Base-by-base conservation (phyloP, 2,329 filamentous ascomycete species). In the Ceratocystis variospora region DNA sequence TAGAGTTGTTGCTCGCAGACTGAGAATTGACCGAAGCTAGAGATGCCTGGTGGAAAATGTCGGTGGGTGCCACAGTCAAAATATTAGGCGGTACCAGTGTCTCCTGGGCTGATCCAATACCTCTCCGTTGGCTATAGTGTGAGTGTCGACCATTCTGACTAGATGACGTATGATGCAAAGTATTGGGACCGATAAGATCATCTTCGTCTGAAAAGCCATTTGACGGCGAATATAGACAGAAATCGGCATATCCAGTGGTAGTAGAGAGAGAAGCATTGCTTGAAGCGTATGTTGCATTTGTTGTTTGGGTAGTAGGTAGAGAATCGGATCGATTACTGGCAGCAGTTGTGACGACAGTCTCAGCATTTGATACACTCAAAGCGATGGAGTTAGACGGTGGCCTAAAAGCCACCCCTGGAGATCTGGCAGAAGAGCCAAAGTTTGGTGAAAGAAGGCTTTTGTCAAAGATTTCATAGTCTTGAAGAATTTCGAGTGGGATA, bases 181-280 rank as follows among this genome's bases (percentile, higher is more conserved):
- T 31, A 31, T 17, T 8, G 2, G n/a, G 1, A 19, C 31, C 2
- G 15, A 0, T 15, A n/a, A 37, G 33, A 1, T 66, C 25, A 19
- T 83, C 81, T 67, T 82, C 81, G 66, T 81, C 79, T 15, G 79
- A 74, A 71, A 77, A 77, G 68, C 74, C 76, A 19, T 79, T 77
- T 25, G 74, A 73, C 2, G 81, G 81, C 62, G 81, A 83, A 74
- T 78, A 83, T 17, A 83, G 77, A 71, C 78, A 80, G 75, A 83
- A 83, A 74, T 83, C 81, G 70, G 77, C 73, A 70, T 83, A 83
- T 72, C 79, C 74, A 68, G 63, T 64, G 25, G 64, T 53, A 44
- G 64, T 31, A 37, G 10, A 5, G 19, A 65, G 31, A 28, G 19
- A 10, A 33, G 44, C 15, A 33, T 22, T 19, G 33, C n/a, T 48